Evolutionary conservation across 257 asterid species (phyloP).

Genomic region (Anisodus acutangulus): DNA sequence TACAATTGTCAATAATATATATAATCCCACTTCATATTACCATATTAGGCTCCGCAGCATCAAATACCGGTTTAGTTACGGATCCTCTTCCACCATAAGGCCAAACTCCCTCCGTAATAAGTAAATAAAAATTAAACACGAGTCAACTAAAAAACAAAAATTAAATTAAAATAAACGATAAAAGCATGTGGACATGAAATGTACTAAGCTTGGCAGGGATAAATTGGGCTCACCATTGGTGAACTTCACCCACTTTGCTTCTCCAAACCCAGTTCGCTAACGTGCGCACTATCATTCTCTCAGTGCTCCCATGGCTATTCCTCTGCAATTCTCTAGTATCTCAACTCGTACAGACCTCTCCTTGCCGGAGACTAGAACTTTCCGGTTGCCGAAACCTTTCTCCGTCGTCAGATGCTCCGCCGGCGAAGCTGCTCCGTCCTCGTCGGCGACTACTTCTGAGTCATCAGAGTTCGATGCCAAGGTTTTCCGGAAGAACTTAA

Average conservation of each 20-base stretch:
- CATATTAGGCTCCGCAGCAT: background rate
- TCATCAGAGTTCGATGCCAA: conserved; percentile 78
- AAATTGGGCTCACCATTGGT: background rate
- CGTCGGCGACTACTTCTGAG: conserved; percentile 31
- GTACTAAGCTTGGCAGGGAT: background rate
- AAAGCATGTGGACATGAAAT: conserved; percentile 20
- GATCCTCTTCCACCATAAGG: background rate
- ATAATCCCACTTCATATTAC: background rate
- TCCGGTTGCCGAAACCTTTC: conserved; percentile 53
- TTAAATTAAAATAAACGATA: background rate
- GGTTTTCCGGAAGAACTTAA: conserved; percentile 79
- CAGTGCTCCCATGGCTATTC: conserved; percentile 57
- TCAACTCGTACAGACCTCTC: conserved; percentile 51
- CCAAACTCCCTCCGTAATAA: background rate
- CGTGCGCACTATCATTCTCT: conserved; percentile 38
- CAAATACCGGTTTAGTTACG: background rate
- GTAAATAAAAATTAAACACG: background rate
- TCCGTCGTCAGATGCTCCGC: conserved; percentile 70
- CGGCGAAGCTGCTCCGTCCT: conserved; percentile 47
- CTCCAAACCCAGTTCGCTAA: conserved; percentile 29
- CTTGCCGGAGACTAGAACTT: conserved; percentile 61
- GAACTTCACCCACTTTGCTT: background rate
- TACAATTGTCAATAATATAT: too few relatives aligned
- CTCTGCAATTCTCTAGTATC: conserved; percentile 70
- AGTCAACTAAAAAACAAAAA: background rate